Conservation (phyloP, 2,329 filamentous ascomycete species). For the Diaporthe citrichinensis region DNA sequence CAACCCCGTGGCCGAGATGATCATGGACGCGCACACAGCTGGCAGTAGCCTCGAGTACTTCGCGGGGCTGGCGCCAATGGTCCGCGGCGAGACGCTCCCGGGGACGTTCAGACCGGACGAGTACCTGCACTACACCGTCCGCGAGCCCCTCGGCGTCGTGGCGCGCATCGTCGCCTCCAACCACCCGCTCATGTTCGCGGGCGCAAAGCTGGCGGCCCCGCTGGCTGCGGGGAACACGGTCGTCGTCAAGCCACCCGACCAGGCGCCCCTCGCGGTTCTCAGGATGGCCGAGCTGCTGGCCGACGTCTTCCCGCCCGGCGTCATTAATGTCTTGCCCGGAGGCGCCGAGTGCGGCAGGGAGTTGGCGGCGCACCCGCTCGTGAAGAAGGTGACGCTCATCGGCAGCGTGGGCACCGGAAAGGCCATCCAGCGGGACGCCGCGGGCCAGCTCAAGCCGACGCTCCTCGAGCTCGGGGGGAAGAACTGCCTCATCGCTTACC, state of each 20-base stretch:
- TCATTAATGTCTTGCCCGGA: conserved; percentile 75
- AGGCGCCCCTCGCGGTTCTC: conserved; percentile 70
- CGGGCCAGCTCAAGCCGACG: conserved; percentile 11
- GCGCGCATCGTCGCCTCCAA: conserved; percentile 78
- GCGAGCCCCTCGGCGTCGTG: conserved; percentile 77
- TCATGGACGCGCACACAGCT: conserved; percentile 75
- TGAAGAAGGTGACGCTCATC: conserved; percentile 25
- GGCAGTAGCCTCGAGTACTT: conserved; percentile 78
- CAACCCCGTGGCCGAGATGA: conserved; percentile 40
- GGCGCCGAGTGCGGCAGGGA: not conserved
- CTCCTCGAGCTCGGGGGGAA: conserved; percentile 29
- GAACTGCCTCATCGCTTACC: conserved; percentile 14
- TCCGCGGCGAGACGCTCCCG: conserved; percentile 77
- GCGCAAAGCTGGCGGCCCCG: conserved; percentile 78
- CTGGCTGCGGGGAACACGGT: conserved; percentile 72
- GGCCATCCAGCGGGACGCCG: conserved; percentile 7
- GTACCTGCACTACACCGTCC: conserved; percentile 66
- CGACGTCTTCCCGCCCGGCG: conserved; percentile 80
- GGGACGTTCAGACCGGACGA: conserved; percentile 63
- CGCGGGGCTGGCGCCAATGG: conserved; percentile 77
- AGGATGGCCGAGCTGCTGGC: conserved; percentile 75
- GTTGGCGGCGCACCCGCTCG: conserved; percentile 6
- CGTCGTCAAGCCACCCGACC: conserved; percentile 71
- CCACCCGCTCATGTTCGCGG: conserved; percentile 76
- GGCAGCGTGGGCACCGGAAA: conserved; percentile 16